Conservation (phyloP, 805 yeast genomes). For the Candida broadrunensis region DNA sequence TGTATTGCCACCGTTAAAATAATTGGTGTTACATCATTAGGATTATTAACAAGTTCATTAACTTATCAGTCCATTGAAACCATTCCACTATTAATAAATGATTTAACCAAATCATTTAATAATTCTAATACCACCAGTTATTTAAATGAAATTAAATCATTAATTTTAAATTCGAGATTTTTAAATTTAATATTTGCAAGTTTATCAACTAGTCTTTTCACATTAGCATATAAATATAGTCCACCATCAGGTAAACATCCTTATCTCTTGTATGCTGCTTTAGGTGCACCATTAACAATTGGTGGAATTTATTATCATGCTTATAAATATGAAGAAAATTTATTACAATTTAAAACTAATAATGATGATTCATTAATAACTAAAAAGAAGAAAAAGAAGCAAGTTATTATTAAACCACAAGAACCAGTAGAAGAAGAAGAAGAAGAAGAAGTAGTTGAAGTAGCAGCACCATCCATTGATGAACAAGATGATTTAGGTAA, state of each 20-base stretch:
- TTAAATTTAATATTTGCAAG: slow-evolving; percentile 38
- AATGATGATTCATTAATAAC: not conserved
- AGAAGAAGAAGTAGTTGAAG: slow-evolving; percentile 1
- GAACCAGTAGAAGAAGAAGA: not conserved
- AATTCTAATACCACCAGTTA: not conserved
- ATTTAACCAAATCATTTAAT: not conserved
- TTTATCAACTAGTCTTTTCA: slow-evolving; percentile 49
- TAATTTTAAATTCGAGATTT: slow-evolving; percentile 20
- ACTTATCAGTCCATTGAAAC: slow-evolving; percentile 33
- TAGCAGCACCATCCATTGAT: slow-evolving; percentile 5
- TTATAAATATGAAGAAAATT: slow-evolving; percentile 13
- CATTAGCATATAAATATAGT: slow-evolving; percentile 54
- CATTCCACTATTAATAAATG: slow-evolving; percentile 7
- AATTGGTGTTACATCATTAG: slow-evolving; percentile 64
- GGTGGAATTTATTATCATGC: slow-evolving; percentile 16
- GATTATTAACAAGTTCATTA: slow-evolving; percentile 57
- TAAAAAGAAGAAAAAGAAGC: not conserved
- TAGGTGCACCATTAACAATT: slow-evolving; percentile 48
- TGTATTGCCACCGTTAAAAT: slow-evolving; percentile 51
- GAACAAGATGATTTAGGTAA: slow-evolving; percentile 30
- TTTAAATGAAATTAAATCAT: slow-evolving; percentile 10
- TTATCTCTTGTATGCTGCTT: slow-evolving; percentile 63
- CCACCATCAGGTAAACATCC: slow-evolving; percentile 64
- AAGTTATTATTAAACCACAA: not conserved
- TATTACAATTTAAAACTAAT: slow-evolving; percentile 8